A percentile compares a stretch with the other conserved stretches of the same genome.
phyloP scores from a whole-genome alignment of 129 eudicot genomes.

The Centrapalus pauciflorus region DNA sequence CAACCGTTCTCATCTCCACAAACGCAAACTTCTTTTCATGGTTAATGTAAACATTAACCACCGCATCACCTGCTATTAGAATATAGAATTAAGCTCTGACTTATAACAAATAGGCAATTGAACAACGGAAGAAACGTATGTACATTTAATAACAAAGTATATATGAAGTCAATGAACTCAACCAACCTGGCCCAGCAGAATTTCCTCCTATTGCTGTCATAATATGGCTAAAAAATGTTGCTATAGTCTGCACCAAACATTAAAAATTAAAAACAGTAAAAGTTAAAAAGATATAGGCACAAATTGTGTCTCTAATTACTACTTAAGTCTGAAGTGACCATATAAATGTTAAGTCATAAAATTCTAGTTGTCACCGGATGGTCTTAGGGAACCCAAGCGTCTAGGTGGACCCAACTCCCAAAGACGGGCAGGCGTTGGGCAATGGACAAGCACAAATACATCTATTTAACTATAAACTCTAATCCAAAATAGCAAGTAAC shows the following conservation, averaged over 20 bases:
- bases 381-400: too few relatives aligned
- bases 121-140: neutral
- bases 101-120: neutral
- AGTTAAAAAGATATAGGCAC: neutral
- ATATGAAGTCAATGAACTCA: constrained; percentile 2
- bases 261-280: neutral
- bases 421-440: neutral
- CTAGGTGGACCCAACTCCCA: too few relatives aligned
- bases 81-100: constrained; percentile 5
- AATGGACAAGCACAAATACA: too few relatives aligned
- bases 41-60: constrained; percentile 86
- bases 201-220: constrained; percentile 91
- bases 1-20: constrained; percentile 98
- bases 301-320: neutral
- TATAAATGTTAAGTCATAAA: too few relatives aligned
- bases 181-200: constrained; percentile 85
- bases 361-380: too few relatives aligned
- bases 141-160: neutral
- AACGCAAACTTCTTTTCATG: constrained; percentile 96
- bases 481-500: too few relatives aligned
- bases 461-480: too few relatives aligned
- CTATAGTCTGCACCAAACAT: constrained; percentile 58
- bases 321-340: neutral
- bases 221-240: constrained; percentile 82
- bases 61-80: constrained; percentile 69